Percentiles rank a stretch among this genome's conserved stretches.
These are phyloP conservation scores for Apocynum venetum DNA, from an alignment of 257 asterid genomes.

Conservation along the genomic window DNA sequence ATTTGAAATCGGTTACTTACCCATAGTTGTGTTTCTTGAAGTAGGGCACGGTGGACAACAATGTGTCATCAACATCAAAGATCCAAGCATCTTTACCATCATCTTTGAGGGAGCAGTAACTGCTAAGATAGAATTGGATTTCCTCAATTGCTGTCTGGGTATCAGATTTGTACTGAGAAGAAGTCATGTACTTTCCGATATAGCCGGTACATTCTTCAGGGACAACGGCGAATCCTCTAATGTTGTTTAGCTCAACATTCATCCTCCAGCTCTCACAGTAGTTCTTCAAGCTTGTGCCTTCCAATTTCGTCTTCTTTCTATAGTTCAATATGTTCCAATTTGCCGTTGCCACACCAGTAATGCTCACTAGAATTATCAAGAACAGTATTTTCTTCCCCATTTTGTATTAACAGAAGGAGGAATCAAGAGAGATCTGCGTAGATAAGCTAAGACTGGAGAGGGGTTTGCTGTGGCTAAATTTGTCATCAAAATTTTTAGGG, in stretches of 20 bases:
- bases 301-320: background rate
- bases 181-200: conserved; percentile 45
- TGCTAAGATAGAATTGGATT: conserved; percentile 27
- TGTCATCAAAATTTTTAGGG: background rate
- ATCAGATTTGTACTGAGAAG: conserved; percentile 39
- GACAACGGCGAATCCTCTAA: conserved; percentile 36
- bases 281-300: conserved; percentile 33
- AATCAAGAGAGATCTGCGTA: background rate
- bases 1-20: conserved; percentile 14
- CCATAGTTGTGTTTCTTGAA: conserved; percentile 39
- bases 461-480: background rate
- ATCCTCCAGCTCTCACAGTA: conserved; percentile 57
- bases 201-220: conserved; percentile 38
- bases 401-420: background rate
- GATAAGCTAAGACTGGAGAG: background rate
- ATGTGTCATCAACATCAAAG: conserved; percentile 51
- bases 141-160: conserved; percentile 34
- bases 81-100: conserved; percentile 50
- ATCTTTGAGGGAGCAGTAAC: conserved; percentile 30
- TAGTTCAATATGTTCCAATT: conserved; percentile 45
- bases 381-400: background rate
- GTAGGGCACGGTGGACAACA: conserved; percentile 41
- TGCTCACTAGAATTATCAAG: conserved; percentile 8
- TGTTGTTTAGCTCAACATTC: conserved; percentile 47
- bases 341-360: conserved; percentile 23